A percentile compares a stretch with the other conserved stretches of the same genome.
phyloP scores from a whole-genome alignment of 1,284 basidiomycete genomes.

The Ustilago curta region DNA sequence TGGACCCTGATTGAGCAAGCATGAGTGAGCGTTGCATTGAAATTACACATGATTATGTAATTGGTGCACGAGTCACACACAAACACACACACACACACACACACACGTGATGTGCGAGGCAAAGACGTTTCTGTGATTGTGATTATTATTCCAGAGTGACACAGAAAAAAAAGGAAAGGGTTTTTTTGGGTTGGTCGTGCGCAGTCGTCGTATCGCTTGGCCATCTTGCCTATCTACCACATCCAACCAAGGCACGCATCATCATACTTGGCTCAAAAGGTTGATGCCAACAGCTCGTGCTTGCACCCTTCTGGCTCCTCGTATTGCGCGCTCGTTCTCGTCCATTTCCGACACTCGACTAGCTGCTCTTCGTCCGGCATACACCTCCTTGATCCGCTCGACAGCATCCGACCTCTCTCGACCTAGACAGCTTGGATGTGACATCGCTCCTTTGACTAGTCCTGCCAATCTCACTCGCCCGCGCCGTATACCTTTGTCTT shows the following conservation, averaged over 20 bases:
- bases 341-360: constrained; percentile 3
- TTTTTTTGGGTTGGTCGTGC: constrained; percentile 5
- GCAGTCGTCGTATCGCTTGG: background rate
- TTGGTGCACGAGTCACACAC: constrained; percentile 37
- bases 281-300: constrained; percentile 43
- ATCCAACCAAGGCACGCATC: background rate
- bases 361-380: constrained; percentile 10
- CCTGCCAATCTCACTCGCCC: no score
- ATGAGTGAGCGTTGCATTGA: constrained; percentile 33
- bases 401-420: background rate
- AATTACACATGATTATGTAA: constrained; percentile 21
- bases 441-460: background rate
- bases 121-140: no score
- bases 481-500: background rate
- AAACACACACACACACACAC: no score
- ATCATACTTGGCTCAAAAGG: background rate
- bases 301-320: constrained; percentile 28
- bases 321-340: constrained; percentile 25
- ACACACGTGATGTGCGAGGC: constrained; percentile 16
- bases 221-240: background rate
- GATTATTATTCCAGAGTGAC: background rate
- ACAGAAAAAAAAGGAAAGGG: background rate
- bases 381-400: constrained; percentile 6
- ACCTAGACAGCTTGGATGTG: constrained; percentile 4
- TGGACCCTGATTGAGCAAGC: constrained; percentile 23